phyloP scores from a whole-genome alignment of 108 stramenopile species.

The Fistulifera solaris region DNA sequence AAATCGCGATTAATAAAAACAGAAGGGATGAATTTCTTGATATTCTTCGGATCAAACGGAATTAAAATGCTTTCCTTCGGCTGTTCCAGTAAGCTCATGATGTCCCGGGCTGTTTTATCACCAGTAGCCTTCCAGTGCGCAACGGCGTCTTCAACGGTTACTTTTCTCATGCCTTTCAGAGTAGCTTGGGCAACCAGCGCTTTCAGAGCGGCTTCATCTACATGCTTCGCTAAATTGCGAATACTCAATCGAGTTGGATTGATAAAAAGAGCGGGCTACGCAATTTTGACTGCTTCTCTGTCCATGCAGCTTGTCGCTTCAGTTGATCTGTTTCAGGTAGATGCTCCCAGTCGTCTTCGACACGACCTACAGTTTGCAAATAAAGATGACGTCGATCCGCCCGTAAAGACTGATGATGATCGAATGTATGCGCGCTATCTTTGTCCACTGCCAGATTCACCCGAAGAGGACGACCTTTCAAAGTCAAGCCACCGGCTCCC shows the following conservation, averaged over 20 bases:
- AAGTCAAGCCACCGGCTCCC: slow-evolving; percentile 27
- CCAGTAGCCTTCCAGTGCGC: slow-evolving; percentile 70
- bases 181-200: slow-evolving; percentile 61
- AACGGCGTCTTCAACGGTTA: slow-evolving; percentile 66
- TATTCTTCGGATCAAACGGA: slow-evolving; percentile 58
- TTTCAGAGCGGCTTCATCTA: slow-evolving; percentile 79
- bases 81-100: slow-evolving; percentile 34
- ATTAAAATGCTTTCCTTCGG: slow-evolving; percentile 24
- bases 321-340: slow-evolving; percentile 78
- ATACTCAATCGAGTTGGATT: slow-evolving; percentile 85
- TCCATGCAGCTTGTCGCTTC: slow-evolving; percentile 81
- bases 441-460: slow-evolving; percentile 75
- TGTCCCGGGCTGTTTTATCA: slow-evolving; percentile 60
- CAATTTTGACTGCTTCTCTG: slow-evolving; percentile 91
- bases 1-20: slow-evolving; percentile 75
- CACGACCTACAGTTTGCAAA: slow-evolving; percentile 87
- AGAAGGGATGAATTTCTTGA: slow-evolving; percentile 78
- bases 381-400: slow-evolving; percentile 91
- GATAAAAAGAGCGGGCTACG: slow-evolving; percentile 95
- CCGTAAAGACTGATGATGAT: slow-evolving; percentile 18
- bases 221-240: slow-evolving; percentile 84
- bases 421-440: slow-evolving; percentile 65
- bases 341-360: slow-evolving; percentile 62
- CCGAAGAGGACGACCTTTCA: slow-evolving; percentile 53
- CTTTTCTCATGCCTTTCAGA: slow-evolving; percentile 60